Evolutionary conservation across 2,329 filamentous ascomycete genomes (phyloP).

Genomic region (Periconia macrospinosa): DNA sequence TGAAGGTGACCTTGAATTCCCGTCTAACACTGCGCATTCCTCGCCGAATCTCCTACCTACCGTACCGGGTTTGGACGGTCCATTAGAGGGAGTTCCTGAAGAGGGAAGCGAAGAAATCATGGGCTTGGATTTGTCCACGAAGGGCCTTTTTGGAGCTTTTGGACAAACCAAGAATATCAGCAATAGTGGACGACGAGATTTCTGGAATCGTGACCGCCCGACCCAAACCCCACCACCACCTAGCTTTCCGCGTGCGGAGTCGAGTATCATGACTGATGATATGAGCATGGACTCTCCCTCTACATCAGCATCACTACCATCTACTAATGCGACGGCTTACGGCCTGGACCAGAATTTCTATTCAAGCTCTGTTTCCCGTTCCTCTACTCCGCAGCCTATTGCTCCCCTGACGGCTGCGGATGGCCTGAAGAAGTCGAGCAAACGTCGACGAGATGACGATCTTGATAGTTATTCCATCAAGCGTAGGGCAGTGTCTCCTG

Average conservation of each 20-base stretch:
- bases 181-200: constrained; percentile 59
- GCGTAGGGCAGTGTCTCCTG: constrained; percentile 85
- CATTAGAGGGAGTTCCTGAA: constrained; percentile 69
- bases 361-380: constrained; percentile 32
- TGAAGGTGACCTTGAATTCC: constrained; percentile 63
- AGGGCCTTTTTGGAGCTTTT: constrained; percentile 65
- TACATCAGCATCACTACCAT: constrained; percentile 29
- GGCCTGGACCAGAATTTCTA: constrained; percentile 21
- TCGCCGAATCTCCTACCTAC: constrained; percentile 68
- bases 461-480: constrained; percentile 89
- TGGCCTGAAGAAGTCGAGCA: constrained; percentile 52
- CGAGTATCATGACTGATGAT: constrained; percentile 65
- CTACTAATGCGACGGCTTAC: constrained; percentile 16
- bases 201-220: constrained; percentile 75
- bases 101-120: constrained; percentile 62
- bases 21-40: constrained; percentile 63
- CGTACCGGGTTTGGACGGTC: constrained; percentile 57
- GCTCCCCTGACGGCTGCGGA: constrained; percentile 44
- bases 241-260: constrained; percentile 59
- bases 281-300: constrained; percentile 71
- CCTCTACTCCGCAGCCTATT: constrained; percentile 42
- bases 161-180: constrained; percentile 73
- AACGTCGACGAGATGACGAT: constrained; percentile 87
- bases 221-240: constrained; percentile 57
- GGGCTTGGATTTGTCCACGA: constrained; percentile 48